These are phyloP conservation scores for Mikania micrantha DNA, from an alignment of 129 eudicot species.

Conservation along the genomic window DNA sequence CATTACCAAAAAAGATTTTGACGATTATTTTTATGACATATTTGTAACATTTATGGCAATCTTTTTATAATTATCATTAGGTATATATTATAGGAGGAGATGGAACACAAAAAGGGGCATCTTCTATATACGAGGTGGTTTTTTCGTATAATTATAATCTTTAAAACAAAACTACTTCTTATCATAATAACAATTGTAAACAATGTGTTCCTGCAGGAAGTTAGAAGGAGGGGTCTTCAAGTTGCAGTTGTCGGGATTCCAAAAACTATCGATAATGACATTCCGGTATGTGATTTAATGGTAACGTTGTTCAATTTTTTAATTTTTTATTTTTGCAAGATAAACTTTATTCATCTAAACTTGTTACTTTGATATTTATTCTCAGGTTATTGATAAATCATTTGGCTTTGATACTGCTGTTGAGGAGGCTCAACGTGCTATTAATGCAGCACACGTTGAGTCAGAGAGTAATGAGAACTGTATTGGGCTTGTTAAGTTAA, in stretches of 20 bases:
- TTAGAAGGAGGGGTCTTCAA: slow-evolving; percentile 81
- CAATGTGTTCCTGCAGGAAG: slow-evolving; percentile 44
- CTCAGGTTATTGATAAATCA: slow-evolving; percentile 81
- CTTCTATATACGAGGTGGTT: slow-evolving; percentile 71
- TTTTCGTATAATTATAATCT: neutral
- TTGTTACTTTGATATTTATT: neutral
- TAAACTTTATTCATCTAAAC: slow-evolving; percentile 1
- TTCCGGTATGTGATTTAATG: slow-evolving; percentile 54
- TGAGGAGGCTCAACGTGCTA: slow-evolving; percentile 99
- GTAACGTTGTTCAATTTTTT: neutral
- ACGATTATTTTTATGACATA: neutral
- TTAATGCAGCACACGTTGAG: slow-evolving; percentile 94
- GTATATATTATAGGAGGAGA: slow-evolving; percentile 97
- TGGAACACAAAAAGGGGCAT: slow-evolving; percentile 96
- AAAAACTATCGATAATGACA: slow-evolving; percentile 94
- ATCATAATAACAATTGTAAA: neutral
- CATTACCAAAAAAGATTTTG: neutral
- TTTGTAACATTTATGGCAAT: neutral
- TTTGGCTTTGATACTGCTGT: slow-evolving; percentile 97
- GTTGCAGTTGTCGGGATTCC: slow-evolving; percentile 90
- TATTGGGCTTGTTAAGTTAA: slow-evolving; percentile 91
- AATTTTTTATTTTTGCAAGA: neutral
- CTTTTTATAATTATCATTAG: slow-evolving; percentile 20
- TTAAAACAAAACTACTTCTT: neutral
- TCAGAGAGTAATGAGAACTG: slow-evolving; percentile 81